Conservation (phyloP, 441 rosid species). For the Populus hybrid region DNA sequence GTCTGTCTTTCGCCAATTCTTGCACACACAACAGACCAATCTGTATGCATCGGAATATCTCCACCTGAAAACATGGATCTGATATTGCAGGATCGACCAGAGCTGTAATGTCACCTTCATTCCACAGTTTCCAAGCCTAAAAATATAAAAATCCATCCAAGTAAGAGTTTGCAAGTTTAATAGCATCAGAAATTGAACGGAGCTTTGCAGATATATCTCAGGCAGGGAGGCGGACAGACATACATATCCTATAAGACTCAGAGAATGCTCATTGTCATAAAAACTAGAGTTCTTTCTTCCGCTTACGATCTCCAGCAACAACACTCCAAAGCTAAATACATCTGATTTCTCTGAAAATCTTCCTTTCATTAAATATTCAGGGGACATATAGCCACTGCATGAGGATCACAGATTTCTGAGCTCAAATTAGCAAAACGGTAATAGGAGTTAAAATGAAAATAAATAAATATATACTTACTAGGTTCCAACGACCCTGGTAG, state of each 20-base stretch:
- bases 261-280: conserved; percentile 27
- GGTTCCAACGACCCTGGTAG: no score
- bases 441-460: no score
- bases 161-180: not conserved
- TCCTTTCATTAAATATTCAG: conserved; percentile 62
- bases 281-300: conserved; percentile 51
- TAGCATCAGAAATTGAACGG: not conserved
- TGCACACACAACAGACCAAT: conserved; percentile 63
- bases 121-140: conserved; percentile 31
- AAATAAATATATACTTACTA: no score
- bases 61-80: conserved; percentile 15
- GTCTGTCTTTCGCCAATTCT: conserved; percentile 22
- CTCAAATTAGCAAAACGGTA: no score
- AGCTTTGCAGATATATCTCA: not conserved
- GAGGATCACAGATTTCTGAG: no score
- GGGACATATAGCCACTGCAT: conserved; percentile 16
- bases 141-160: no score
- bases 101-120: conserved; percentile 29
- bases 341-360: conserved; percentile 58
- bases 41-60: conserved; percentile 44
- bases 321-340: conserved; percentile 57
- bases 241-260: conserved; percentile 48
- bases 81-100: conserved; percentile 28
- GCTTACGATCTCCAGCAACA: conserved; percentile 56
- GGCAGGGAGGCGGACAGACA: conserved; percentile 8